Conservation (phyloP, 208 protist genomes). For the Acanthamoeba rhysodes region DNA sequence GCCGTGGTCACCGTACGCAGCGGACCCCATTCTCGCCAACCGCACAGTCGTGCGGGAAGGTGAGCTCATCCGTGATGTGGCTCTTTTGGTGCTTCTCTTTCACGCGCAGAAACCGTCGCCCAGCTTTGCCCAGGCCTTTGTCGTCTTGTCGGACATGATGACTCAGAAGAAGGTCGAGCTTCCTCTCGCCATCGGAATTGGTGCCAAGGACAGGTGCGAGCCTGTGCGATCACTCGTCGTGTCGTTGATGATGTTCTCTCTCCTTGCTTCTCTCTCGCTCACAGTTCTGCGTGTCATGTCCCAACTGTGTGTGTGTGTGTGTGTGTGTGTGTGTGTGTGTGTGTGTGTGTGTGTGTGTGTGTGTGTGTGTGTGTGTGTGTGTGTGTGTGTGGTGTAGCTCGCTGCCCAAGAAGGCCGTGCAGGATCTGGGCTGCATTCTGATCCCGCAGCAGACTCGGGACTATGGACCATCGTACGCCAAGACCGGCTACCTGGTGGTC, state of each 20-base stretch:
- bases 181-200: conserved; percentile 2
- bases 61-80: background rate
- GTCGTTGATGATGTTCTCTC: background rate
- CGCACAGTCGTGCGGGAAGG: background rate
- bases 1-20: background rate
- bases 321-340: too few relatives aligned
- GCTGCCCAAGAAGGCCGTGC: conserved; percentile 20
- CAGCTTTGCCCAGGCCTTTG: background rate
- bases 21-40: background rate
- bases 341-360: too few relatives aligned
- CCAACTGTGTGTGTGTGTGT: background rate
- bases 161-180: conserved; percentile 38
- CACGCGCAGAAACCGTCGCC: conserved; percentile 26
- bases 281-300: background rate
- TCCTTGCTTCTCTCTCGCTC: background rate
- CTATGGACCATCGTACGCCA: conserved; percentile 34
- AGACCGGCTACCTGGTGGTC: conserved; percentile 49
- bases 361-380: too few relatives aligned
- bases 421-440: conserved; percentile 40
- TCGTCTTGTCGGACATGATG: conserved; percentile 50
- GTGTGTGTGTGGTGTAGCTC: too few relatives aligned
- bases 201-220: conserved; percentile 16
- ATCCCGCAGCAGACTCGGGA: conserved; percentile 62
- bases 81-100: background rate
- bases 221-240: background rate